Percentiles rank a stretch among this genome's conserved stretches.
These are phyloP conservation scores for Sanghuangporus baumii DNA, from an alignment of 1,284 basidiomycete species.

Conservation along the genomic window DNA sequence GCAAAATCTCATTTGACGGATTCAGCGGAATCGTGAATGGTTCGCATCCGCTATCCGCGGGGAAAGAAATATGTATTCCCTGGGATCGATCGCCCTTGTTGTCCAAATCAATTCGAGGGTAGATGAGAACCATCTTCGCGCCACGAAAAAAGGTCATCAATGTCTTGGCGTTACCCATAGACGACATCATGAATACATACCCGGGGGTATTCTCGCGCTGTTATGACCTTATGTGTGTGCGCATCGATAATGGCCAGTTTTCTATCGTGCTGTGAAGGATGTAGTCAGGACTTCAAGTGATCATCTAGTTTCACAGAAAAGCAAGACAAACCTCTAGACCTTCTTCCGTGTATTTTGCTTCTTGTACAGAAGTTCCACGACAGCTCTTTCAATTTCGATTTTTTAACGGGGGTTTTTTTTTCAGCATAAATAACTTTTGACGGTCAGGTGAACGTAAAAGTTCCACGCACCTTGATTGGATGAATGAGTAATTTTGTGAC, in stretches of 20 bases:
- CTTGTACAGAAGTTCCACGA: conserved; percentile 53
- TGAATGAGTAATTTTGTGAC: conserved; percentile 60
- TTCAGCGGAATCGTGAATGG: conserved; percentile 52
- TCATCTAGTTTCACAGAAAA: conserved; percentile 1
- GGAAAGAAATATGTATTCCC: conserved; percentile 55
- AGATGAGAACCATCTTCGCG: conserved; percentile 59
- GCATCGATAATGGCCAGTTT: conserved; percentile 63
- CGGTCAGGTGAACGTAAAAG: background rate
- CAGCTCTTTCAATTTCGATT: conserved; percentile 42
- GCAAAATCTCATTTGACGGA: conserved; percentile 43
- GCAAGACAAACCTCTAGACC: conserved; percentile 54
- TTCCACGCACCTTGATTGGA: conserved; percentile 56
- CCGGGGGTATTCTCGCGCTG: conserved; percentile 58
- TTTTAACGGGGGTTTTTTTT: no score
- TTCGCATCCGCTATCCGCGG: conserved; percentile 47
- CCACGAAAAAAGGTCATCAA: background rate
- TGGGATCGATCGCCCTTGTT: conserved; percentile 40
- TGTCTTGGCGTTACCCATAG: background rate
- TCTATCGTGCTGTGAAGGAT: conserved; percentile 52
- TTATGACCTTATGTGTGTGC: conserved; percentile 46
- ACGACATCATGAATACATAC: conserved; percentile 29
- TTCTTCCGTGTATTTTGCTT: conserved; percentile 47
- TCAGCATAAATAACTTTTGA: background rate
- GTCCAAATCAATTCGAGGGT: conserved; percentile 44
- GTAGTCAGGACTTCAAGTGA: background rate